phyloP scores from a whole-genome alignment of 441 rosid species.

The Mallotus japonicus region DNA sequence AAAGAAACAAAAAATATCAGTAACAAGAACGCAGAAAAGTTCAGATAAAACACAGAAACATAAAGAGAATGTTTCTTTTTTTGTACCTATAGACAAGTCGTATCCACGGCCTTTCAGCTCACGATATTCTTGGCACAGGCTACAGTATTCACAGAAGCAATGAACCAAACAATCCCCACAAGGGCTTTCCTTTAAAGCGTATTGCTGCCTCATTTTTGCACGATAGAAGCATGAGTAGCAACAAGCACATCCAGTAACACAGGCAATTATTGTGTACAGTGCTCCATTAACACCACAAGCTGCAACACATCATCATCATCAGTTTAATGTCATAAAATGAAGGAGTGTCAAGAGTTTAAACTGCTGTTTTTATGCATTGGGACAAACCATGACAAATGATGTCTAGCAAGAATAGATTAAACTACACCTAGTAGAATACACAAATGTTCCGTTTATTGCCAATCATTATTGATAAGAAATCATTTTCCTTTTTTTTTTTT shows the following conservation, averaged over 20 bases:
- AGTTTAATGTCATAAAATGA: background rate
- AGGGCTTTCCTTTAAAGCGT: slow-evolving; percentile 34
- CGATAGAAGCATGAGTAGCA: slow-evolving; percentile 50
- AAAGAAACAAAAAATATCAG: background rate
- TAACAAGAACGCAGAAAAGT: too few relatives aligned
- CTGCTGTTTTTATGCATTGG: too few relatives aligned
- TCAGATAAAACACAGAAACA: too few relatives aligned
- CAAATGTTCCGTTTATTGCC: too few relatives aligned
- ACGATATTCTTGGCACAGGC: slow-evolving; percentile 53
- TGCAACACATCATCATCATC: slow-evolving; percentile 14
- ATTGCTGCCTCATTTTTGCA: slow-evolving; percentile 48
- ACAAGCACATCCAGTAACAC: slow-evolving; percentile 40
- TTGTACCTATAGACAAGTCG: slow-evolving; percentile 38
- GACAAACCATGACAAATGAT: too few relatives aligned
- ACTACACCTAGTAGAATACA: too few relatives aligned
- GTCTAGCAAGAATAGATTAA: too few relatives aligned
- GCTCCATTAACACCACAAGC: slow-evolving; percentile 50
- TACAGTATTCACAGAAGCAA: slow-evolving; percentile 47
- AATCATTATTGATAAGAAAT: too few relatives aligned
- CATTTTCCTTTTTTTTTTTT: too few relatives aligned
- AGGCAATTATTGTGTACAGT: slow-evolving; percentile 37
- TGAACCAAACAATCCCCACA: slow-evolving; percentile 52
- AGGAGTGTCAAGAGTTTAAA: too few relatives aligned
- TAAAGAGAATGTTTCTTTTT: background rate
- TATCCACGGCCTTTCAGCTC: slow-evolving; percentile 46